Evolutionary conservation across 129 eudicot genomes (phyloP).

Genomic region (Rutidosis leptorrhynchoides): DNA sequence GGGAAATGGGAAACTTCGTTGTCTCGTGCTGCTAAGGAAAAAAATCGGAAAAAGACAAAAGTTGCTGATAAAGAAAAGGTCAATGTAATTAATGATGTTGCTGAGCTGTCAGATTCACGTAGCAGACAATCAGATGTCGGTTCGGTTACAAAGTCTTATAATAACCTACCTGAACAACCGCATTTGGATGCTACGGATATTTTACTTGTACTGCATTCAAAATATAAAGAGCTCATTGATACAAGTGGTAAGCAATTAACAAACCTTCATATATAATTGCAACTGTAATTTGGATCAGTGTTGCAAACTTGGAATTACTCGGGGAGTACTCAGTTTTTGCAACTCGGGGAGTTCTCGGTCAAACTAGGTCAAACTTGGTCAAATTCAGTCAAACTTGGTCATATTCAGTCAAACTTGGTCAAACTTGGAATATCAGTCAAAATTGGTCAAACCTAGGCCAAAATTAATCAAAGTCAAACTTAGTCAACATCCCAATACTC

Average conservation of each 20-base stretch:
- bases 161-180: slow-evolving; percentile 9
- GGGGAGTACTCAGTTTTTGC: no score
- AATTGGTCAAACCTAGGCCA: no score
- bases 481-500: no score
- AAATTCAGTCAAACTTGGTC: no score
- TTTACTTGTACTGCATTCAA: slow-evolving; percentile 45
- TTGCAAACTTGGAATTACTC: no score
- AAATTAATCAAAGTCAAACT: no score
- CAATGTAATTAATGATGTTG: slow-evolving; percentile 26
- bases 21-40: slow-evolving; percentile 28
- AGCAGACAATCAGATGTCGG: slow-evolving; percentile 23
- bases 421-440: no score
- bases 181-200: slow-evolving; percentile 42
- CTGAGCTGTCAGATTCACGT: slow-evolving; percentile 10
- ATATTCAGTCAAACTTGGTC: no score
- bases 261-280: not conserved
- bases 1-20: slow-evolving; percentile 75
- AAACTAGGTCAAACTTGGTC: no score
- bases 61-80: not conserved
- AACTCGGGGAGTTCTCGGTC: no score
- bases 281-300: not conserved
- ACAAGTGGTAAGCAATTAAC: slow-evolving; percentile 45
- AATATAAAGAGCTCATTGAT: slow-evolving; percentile 44
- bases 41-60: slow-evolving; percentile 13
- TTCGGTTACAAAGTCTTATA: slow-evolving; percentile 9